A percentile compares a stretch with the other conserved stretches of the same genome.
phyloP scores from a whole-genome alignment of 352 stramenopile genomes.

The Phytophthora tentaculata region DNA sequence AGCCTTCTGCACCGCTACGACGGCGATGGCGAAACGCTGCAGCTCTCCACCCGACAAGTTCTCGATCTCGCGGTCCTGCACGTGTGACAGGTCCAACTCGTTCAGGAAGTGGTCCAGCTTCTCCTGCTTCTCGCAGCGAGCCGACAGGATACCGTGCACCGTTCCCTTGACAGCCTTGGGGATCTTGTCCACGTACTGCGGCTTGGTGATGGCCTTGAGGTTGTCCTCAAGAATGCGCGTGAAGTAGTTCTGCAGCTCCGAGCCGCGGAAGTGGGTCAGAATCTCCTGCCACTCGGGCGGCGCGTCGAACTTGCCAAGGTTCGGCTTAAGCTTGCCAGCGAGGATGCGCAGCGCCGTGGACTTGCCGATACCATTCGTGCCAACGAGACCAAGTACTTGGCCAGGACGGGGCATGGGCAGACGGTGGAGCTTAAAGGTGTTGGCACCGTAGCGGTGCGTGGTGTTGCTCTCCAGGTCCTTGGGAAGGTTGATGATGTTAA shows the following conservation, averaged over 20 bases:
- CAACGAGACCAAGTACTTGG: conserved; percentile 98
- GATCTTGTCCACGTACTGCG: conserved; percentile 99
- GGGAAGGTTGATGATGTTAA: conserved; percentile 99
- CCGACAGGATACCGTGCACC: conserved; percentile 93
- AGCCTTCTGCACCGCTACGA: conserved; percentile 94
- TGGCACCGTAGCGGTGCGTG: conserved; percentile 99
- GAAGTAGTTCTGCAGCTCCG: conserved; percentile 99
- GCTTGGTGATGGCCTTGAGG: conserved; percentile 99
- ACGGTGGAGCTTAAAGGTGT: conserved; percentile 99
- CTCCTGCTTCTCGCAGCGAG: conserved; percentile 93
- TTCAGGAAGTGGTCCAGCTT: conserved; percentile 87
- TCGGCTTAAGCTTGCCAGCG: conserved; percentile 99
- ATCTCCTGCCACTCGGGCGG: conserved; percentile 99
- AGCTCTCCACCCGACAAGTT: conserved; percentile 98
- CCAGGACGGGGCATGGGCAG: conserved; percentile 98
- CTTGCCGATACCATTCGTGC: conserved; percentile 99
- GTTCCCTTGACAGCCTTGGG: conserved; percentile 96
- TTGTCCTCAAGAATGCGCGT: conserved; percentile 99
- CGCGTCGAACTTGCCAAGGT: conserved; percentile 96
- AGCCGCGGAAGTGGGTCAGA: conserved; percentile 97
- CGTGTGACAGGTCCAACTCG: conserved; percentile 96
- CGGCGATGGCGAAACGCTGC: conserved; percentile 98
- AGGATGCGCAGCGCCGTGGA: conserved; percentile 99
- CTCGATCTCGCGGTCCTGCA: conserved; percentile 96
- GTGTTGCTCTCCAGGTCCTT: conserved; percentile 99